Percentiles rank a stretch among this genome's conserved stretches.
phyloP scores from a whole-genome alignment of 2,329 filamentous ascomycete species.

The Hymenoscyphus fraxineus region DNA sequence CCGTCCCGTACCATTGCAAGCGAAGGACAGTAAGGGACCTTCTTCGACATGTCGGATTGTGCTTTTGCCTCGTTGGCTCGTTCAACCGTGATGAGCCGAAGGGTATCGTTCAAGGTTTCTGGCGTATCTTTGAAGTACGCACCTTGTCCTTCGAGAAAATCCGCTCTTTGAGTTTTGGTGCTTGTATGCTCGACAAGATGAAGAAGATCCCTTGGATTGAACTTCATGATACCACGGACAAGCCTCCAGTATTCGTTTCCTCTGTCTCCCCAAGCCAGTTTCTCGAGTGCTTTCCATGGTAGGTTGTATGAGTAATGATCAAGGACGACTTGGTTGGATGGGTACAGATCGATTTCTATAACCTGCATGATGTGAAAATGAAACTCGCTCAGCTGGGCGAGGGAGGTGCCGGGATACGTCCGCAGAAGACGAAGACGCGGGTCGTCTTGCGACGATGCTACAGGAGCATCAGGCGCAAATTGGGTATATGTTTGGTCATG shows the following conservation, averaged over 20 bases:
- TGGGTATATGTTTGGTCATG: constrained; percentile 31
- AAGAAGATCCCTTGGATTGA: constrained; percentile 28
- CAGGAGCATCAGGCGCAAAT: constrained; percentile 29
- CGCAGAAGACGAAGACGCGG: constrained; percentile 29
- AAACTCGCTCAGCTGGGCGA: constrained; percentile 31
- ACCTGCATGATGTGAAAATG: constrained; percentile 29
- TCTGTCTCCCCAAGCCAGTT: constrained; percentile 32
- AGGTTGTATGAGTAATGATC: constrained; percentile 28
- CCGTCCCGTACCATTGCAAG: constrained; percentile 6
- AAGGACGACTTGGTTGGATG: constrained; percentile 30
- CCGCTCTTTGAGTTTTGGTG: constrained; percentile 29
- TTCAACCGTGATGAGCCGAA: constrained; percentile 18
- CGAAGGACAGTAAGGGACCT: constrained; percentile 10
- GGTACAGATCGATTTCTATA: constrained; percentile 31
- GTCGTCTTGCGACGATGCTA: constrained; percentile 23
- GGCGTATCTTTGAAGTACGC: constrained; percentile 26
- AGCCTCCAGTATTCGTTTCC: constrained; percentile 26
- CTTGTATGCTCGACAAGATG: constrained; percentile 31
- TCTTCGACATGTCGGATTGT: not conserved
- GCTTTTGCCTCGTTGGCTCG: constrained; percentile 11
- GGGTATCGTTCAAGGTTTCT: constrained; percentile 29
- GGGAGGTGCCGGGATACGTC: constrained; percentile 28
- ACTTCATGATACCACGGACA: constrained; percentile 29
- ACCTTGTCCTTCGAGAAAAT: constrained; percentile 27
- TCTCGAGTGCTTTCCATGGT: constrained; percentile 23